Percentiles rank a stretch among this genome's conserved stretches.
phyloP scores from a whole-genome alignment of 1,284 basidiomycete species.

The Ustilago trichophora region DNA sequence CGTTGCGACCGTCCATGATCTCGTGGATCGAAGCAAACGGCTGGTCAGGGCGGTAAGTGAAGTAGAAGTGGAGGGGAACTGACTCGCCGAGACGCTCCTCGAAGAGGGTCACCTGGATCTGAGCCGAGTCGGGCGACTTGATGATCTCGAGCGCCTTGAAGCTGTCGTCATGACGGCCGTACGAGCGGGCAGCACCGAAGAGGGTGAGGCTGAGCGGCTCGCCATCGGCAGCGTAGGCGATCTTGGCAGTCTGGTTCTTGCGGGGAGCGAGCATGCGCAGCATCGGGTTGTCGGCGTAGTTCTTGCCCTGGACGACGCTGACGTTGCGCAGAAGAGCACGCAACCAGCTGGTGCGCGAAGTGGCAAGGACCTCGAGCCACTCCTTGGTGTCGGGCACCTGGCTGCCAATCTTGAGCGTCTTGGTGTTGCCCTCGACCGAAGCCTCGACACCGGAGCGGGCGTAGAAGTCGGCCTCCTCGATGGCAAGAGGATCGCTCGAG shows the following conservation, averaged over 20 bases:
- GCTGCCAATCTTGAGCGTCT: constrained; percentile 44
- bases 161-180: constrained; percentile 75
- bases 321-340: constrained; percentile 82
- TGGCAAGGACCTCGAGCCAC: constrained; percentile 88
- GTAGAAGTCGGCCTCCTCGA: constrained; percentile 68
- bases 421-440: constrained; percentile 70
- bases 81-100: constrained; percentile 83
- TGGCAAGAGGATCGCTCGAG: constrained; percentile 70
- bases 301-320: constrained; percentile 71
- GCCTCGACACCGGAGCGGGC: constrained; percentile 69
- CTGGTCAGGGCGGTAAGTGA: constrained; percentile 85
- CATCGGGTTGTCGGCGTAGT: constrained; percentile 87
- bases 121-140: constrained; percentile 41
- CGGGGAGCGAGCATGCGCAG: constrained; percentile 87
- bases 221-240: constrained; percentile 70
- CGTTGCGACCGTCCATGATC: constrained; percentile 82
- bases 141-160: constrained; percentile 82
- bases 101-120: constrained; percentile 80
- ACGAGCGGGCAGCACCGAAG: constrained; percentile 84
- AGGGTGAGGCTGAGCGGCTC: constrained; percentile 71
- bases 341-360: constrained; percentile 83
- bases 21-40: constrained; percentile 95
- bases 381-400: constrained; percentile 67
- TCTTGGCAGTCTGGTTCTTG: constrained; percentile 77
- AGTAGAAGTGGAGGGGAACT: constrained; percentile 83